These are phyloP conservation scores for Limnomonas spitsbergensis DNA, from an alignment of 139 green algal genomes.

Conservation along the genomic window DNA sequence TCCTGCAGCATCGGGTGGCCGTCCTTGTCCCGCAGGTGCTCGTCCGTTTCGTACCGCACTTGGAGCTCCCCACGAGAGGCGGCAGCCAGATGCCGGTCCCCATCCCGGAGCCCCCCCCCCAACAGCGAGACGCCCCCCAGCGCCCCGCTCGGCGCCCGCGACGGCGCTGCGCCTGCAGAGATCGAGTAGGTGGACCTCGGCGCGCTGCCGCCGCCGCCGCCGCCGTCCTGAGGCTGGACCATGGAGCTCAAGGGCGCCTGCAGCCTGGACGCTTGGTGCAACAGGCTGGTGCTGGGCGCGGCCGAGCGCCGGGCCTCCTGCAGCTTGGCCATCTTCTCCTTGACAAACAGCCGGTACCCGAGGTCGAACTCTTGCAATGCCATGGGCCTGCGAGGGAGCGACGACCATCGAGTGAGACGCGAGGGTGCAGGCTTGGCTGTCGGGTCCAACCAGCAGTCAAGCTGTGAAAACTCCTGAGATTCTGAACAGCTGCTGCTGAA, in stretches of 20 bases:
- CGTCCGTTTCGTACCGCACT: neutral
- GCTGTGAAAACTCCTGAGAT: too few species aligned
- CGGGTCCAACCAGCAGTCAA: too few species aligned
- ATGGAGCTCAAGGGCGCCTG: neutral
- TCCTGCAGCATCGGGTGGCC: neutral
- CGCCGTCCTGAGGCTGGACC: neutral
- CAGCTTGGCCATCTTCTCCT: neutral
- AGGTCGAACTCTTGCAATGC: conserved; percentile 33
- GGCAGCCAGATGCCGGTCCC: neutral
- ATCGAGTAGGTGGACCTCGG: neutral
- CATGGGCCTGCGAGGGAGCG: neutral
- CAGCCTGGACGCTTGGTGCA: neutral
- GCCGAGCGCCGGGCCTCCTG: neutral
- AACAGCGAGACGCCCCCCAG: neutral
- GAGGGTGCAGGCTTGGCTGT: too few species aligned
- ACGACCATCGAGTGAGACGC: neutral
- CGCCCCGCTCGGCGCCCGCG: too few species aligned
- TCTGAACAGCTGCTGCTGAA: too few species aligned
- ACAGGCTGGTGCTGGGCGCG: neutral
- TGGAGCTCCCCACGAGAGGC: neutral
- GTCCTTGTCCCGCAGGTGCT: neutral
- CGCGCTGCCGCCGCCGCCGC: neutral
- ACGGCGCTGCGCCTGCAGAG: neutral
- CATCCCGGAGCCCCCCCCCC: neutral
- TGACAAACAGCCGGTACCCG: conserved; percentile 19